These are phyloP conservation scores for Pulicaria dysenterica DNA, from an alignment of 129 eudicot species.

Conservation along the genomic window DNA sequence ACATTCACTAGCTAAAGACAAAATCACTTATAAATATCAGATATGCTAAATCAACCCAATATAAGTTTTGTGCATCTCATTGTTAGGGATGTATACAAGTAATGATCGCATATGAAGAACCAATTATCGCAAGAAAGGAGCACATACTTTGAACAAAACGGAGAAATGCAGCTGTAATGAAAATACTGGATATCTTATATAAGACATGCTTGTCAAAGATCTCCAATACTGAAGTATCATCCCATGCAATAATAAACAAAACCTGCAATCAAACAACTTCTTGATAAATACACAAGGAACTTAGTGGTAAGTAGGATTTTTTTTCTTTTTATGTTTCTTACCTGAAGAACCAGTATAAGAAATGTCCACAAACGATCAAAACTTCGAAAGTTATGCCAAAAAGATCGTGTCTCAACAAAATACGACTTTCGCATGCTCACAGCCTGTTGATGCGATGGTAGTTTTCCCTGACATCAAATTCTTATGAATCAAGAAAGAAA, in stretches of 20 bases:
- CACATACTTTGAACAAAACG: constrained; percentile 88
- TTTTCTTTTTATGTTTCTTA: constrained; percentile 25
- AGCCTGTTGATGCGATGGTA: constrained; percentile 33
- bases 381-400: constrained; percentile 91
- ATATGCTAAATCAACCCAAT: not conserved
- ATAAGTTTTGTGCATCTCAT: not conserved
- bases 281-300: constrained; percentile 20
- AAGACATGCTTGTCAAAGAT: constrained; percentile 57
- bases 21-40: too few species aligned
- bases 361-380: constrained; percentile 98
- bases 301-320: constrained; percentile 11
- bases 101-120: too few species aligned
- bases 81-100: too few species aligned
- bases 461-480: constrained; percentile 59
- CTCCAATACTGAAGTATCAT: constrained; percentile 43
- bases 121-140: not conserved
- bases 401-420: constrained; percentile 85
- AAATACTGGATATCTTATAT: constrained; percentile 82
- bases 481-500: not conserved
- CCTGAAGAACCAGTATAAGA: constrained; percentile 78
- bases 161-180: constrained; percentile 89
- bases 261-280: constrained; percentile 52
- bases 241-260: constrained; percentile 84
- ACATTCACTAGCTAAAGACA: too few species aligned
- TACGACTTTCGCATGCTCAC: constrained; percentile 73